Base-by-base conservation (phyloP, 139 green algal species). In the Chlorella sp. region DNA sequence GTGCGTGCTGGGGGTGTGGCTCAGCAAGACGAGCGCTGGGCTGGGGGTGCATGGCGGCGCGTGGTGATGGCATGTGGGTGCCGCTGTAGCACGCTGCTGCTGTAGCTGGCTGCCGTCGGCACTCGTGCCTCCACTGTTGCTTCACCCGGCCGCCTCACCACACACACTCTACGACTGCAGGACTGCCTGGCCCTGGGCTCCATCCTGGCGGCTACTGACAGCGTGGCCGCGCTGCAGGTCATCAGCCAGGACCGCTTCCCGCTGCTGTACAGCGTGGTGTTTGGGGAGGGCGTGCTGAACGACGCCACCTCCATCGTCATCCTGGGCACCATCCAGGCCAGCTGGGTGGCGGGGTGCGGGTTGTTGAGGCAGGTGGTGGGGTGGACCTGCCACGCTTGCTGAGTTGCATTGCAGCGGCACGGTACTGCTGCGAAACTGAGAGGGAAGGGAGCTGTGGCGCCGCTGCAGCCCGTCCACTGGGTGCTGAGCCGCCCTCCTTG, bases 271-370 rank as follows among this genome's bases (percentile, higher is more conserved):
- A 91, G 83, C 19, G 83, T 99, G 36, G 95, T 99, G 38, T 98
- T 98, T 89, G 95, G 96, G 0, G 95, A 98, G 85, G 96, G 95
- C 1, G 95, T 99, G 38, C 91, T 99, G 43, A 99, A 99, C 73
- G 96, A 99, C 75, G 96, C 96, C 46, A 96, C 95, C 36, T 91
- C 90, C 17, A 90, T 98, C 17, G 96, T 98, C 41, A 91, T 99
- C 67, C 92, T 99, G 67, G 86, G 91, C 34, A 90, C 94, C 26
- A 76, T 84, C 51, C 24, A 80, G 84, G 76, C 69, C 54, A 20
- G 69, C 22, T 5, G 34, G 13, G 16, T 32, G 11, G 34, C 24
- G 20, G 32, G 14, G 26, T 11, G 43, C 0, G 11, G n/a, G 65
- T 2, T 73, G 65, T 8, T 34, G 26, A 9, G 9, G 22, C 6